Percentiles rank a stretch among this genome's conserved stretches.
Evolutionary conservation across 352 stramenopile genomes (phyloP).

Genomic region (Globisporangium polare): DNA sequence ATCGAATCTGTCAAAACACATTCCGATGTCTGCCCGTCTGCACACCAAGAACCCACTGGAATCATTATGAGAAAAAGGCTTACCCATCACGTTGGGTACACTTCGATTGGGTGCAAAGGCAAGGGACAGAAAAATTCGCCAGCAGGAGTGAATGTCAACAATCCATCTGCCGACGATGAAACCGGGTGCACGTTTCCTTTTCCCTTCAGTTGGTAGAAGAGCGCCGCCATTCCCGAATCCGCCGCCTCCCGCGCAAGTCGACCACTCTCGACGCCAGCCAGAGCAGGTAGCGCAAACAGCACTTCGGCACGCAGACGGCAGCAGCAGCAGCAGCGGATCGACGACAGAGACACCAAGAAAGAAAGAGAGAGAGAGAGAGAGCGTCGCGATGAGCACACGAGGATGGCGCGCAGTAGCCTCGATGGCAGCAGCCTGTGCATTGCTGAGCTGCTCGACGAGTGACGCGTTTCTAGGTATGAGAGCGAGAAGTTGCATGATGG

Average conservation of each 20-base stretch:
- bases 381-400: not conserved
- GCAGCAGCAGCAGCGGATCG: not conserved
- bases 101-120: too few species aligned
- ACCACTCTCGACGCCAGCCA: not conserved
- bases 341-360: not conserved
- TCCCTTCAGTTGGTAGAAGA: not conserved
- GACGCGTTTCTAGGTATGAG: conserved; percentile 3
- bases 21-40: too few species aligned
- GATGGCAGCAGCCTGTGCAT: not conserved
- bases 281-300: not conserved
- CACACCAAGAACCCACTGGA: too few species aligned
- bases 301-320: not conserved
- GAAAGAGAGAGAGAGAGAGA: not conserved
- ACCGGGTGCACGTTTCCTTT: not conserved
- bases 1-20: too few species aligned
- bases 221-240: not conserved
- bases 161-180: too few species aligned
- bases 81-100: too few species aligned
- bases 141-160: too few species aligned
- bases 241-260: not conserved
- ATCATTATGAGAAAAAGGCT: too few species aligned
- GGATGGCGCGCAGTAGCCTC: not conserved
- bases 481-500: not conserved
- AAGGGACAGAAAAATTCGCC: too few species aligned
- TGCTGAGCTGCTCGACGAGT: not conserved